Base-by-base conservation (phyloP, 352 stramenopile genomes). In the Peronospora destructor region DNA sequence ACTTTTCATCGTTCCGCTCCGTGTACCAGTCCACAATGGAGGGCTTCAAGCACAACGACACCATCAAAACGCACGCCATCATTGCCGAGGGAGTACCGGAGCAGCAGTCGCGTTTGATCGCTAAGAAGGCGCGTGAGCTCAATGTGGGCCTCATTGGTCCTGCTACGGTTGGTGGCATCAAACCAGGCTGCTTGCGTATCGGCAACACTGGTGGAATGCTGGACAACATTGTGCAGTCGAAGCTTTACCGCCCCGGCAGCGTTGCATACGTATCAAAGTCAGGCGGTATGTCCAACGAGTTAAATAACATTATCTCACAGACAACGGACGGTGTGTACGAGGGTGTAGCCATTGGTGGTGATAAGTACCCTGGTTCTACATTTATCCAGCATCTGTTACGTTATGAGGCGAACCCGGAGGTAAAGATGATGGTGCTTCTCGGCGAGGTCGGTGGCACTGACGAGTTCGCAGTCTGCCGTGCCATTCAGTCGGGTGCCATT, bases 151-250 rank as follows among this genome's bases (percentile, higher is more conserved):
- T 98, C 44, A 98, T 98, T 50, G 95, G 95, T 26, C 95, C 95
- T 37, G 95, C 95, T 12, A 98, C 95, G 9, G 94, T 98, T 49
- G 95, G 95, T 46, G 95, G 95, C 36, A 98, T 98, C 69, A 96
- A 97, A 72, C 94, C 94, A 43, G 95, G 95, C 33, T 98, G 95
- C 65, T 86, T 98, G 63, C 84, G 94, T 54, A 98, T 98, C 58
- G 95, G 95, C 55, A 98, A 98, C 76, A 98, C 95, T 11, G 95
- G 92, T 59, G 95, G 95, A 38, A 98, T 98, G 94, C 76, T 98
- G 14, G 95, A 98, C 66, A 98, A 98, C 75, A 98, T 98, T 64
- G 88, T 98, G 42, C 93, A 97, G 64, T 97, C 82, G 30, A 98
- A 98, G 81, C 73, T 98, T 26, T 97, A 98, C 70, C 85, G 93